Conservation (phyloP, 345 rosid species). For the Pistacia atlantica region DNA sequence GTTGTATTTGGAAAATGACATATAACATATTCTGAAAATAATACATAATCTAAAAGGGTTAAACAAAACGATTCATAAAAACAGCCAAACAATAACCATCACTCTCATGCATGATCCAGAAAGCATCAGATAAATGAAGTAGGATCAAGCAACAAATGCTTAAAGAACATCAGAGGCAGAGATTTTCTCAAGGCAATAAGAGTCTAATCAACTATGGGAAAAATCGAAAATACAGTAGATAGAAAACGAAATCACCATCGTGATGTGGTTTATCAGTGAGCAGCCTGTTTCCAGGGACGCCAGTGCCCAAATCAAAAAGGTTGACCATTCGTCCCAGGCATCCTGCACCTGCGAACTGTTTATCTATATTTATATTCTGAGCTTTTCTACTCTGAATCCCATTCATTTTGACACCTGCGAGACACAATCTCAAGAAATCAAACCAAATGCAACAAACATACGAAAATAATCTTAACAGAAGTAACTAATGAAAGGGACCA, state of each 20-base stretch:
- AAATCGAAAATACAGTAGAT: background rate
- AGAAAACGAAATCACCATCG: constrained; percentile 52
- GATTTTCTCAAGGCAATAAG: background rate
- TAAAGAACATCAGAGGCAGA: background rate
- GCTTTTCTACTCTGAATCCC: constrained; percentile 47
- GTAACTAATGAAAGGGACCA: background rate
- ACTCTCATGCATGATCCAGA: background rate
- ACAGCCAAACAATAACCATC: background rate
- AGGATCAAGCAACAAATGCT: constrained; percentile 3
- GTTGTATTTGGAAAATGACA: background rate
- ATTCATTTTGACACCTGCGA: constrained; percentile 65
- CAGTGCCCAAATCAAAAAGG: constrained; percentile 67
- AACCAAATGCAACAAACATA: background rate
- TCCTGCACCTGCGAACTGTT: constrained; percentile 74
- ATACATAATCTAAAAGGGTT: background rate
- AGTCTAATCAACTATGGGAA: background rate
- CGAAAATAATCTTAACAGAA: background rate
- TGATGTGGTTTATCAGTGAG: constrained; percentile 52
- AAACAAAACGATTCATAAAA: background rate
- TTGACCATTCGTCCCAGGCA: constrained; percentile 62
- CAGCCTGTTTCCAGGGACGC: constrained; percentile 52
- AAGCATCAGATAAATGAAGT: background rate
- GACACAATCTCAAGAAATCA: constrained; percentile 1
- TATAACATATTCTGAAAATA: background rate
- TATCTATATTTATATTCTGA: constrained; percentile 51